Evolutionary conservation across 768 basidiomycete genomes (phyloP).

Genomic region (Leccinum rimulosum): DNA sequence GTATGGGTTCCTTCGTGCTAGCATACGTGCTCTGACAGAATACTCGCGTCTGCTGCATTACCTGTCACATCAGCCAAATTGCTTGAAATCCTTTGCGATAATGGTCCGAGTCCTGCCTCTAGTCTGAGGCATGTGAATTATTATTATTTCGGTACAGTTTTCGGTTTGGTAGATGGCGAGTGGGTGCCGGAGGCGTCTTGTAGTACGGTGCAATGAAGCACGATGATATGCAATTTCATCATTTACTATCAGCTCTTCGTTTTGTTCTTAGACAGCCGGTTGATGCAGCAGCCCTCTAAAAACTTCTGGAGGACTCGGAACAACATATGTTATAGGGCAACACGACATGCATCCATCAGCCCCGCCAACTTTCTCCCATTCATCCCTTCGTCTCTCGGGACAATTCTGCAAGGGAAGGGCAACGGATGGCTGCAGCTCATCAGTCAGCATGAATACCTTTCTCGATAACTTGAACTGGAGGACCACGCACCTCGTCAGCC

Average conservation of each 20-base stretch:
- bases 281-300: not conserved
- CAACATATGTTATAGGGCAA: not conserved
- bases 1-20: too few relatives aligned
- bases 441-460: not conserved
- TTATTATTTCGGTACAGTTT: not conserved
- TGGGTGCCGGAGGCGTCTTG: not conserved
- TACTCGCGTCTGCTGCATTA: not conserved
- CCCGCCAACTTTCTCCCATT: not conserved
- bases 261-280: too few relatives aligned
- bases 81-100: not conserved
- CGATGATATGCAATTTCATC: too few relatives aligned
- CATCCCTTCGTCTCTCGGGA: not conserved
- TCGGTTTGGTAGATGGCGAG: not conserved
- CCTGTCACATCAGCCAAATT: not conserved
- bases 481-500: not conserved
- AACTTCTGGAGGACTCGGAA: not conserved
- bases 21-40: not conserved
- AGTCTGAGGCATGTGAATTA: not conserved
- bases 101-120: not conserved
- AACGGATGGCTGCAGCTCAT: not conserved
- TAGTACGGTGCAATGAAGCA: not conserved
- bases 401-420: not conserved
- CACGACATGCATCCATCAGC: not conserved
- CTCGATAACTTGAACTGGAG: not conserved
- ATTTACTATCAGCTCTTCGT: too few relatives aligned